These are phyloP conservation scores for Leccinum subtestaceum DNA, from an alignment of 768 basidiomycete genomes.

Conservation along the genomic window DNA sequence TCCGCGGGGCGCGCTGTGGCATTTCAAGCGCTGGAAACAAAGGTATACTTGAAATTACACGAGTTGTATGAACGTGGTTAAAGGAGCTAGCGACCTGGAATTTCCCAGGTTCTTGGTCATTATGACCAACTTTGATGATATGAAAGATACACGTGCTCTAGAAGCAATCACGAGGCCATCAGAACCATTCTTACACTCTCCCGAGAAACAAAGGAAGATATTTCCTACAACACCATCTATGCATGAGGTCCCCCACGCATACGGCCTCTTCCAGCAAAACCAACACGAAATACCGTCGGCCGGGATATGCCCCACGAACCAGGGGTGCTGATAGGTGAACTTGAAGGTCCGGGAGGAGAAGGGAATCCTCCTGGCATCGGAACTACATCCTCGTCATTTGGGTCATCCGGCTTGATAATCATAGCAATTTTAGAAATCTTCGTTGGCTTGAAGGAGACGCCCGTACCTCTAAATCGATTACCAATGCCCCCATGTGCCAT, in stretches of 20 bases:
- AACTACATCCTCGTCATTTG: constrained; percentile 32
- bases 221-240: constrained; percentile 13
- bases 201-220: neutral
- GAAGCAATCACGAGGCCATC: neutral
- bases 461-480: constrained; percentile 75
- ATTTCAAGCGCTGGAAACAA: neutral
- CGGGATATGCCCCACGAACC: constrained; percentile 18
- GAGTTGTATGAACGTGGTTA: neutral
- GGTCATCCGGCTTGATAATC: constrained; percentile 29
- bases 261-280: constrained; percentile 55
- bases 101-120: constrained; percentile 14
- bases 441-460: neutral
- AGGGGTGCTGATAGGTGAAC: constrained; percentile 6
- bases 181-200: constrained; percentile 10
- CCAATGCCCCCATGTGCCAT: constrained; percentile 90
- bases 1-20: too few relatives aligned
- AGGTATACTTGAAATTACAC: neutral
- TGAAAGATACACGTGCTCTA: constrained; percentile 5
- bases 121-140: constrained; percentile 15
- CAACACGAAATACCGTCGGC: constrained; percentile 46
- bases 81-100: neutral
- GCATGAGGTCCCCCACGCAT: constrained; percentile 22
- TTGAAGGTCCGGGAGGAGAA: constrained; percentile 13
- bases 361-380: constrained; percentile 37
- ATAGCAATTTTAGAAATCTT: constrained; percentile 1